Evolutionary conservation across 805 yeast species (phyloP).

Genomic region (Barnettozyma vustinii): DNA sequence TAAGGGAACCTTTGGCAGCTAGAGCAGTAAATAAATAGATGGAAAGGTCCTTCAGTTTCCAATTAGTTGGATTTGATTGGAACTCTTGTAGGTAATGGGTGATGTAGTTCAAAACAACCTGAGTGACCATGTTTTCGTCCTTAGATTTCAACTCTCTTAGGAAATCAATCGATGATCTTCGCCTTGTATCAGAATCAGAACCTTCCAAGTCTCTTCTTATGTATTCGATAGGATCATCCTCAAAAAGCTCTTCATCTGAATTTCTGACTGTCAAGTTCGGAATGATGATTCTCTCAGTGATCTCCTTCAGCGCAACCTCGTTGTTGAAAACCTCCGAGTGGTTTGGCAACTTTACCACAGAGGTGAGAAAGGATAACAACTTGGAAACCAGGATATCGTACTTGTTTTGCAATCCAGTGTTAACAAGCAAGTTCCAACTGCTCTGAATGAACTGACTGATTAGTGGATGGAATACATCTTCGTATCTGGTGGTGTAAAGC

Average conservation of each 20-base stretch:
- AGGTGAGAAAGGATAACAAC: slow-evolving; percentile 74
- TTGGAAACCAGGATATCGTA: slow-evolving; percentile 82
- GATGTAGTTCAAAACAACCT: slow-evolving; percentile 68
- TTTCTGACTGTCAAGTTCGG: slow-evolving; percentile 87
- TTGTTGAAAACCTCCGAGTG: slow-evolving; percentile 61
- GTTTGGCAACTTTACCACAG: slow-evolving; percentile 66
- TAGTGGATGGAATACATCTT: slow-evolving; percentile 80
- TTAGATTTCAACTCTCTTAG: slow-evolving; percentile 78
- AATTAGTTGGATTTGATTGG: slow-evolving; percentile 41
- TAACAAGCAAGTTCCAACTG: slow-evolving; percentile 71
- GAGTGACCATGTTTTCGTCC: slow-evolving; percentile 69
- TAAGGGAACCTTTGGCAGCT: slow-evolving; percentile 88
- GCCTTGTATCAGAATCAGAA: slow-evolving; percentile 85
- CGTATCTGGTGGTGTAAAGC: slow-evolving; percentile 84
- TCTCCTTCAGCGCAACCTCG: slow-evolving; percentile 61
- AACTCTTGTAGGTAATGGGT: slow-evolving; percentile 56
- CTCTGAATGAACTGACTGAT: slow-evolving; percentile 75
- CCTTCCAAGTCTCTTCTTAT: slow-evolving; percentile 94
- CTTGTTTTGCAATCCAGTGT: slow-evolving; percentile 63
- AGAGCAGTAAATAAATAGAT: slow-evolving; percentile 80
- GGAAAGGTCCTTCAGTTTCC: slow-evolving; percentile 88
- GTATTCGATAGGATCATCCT: slow-evolving; percentile 93
- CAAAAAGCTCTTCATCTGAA: slow-evolving; percentile 86
- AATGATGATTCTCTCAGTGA: slow-evolving; percentile 76
- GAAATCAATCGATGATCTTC: slow-evolving; percentile 91